phyloP scores from a whole-genome alignment of 805 yeast species.

The Sugiyamaella smithiae region DNA sequence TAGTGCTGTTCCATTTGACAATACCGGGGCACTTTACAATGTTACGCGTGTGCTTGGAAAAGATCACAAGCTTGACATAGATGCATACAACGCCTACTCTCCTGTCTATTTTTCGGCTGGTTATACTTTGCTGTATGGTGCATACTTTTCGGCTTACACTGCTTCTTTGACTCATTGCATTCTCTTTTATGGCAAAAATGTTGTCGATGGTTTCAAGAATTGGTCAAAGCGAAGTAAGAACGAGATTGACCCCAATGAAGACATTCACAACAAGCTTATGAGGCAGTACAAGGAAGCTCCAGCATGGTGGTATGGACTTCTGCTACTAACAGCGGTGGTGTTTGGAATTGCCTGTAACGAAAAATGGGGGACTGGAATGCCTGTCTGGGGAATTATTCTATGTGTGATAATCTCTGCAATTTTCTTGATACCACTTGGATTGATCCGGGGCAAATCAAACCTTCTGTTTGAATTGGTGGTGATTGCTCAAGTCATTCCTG shows the following conservation, averaged over 20 bases:
- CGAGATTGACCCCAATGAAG: slow-evolving; percentile 43
- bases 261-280: slow-evolving; percentile 40
- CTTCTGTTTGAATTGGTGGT: slow-evolving; percentile 57
- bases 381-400: slow-evolving; percentile 61
- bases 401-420: slow-evolving; percentile 51
- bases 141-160: slow-evolving; percentile 52
- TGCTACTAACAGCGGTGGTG: slow-evolving; percentile 43
- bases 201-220: slow-evolving; percentile 25
- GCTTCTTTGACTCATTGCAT: slow-evolving; percentile 46
- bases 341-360: slow-evolving; percentile 44
- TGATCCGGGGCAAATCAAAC: slow-evolving; percentile 60
- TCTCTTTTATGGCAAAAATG: slow-evolving; percentile 11
- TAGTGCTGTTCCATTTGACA: slow-evolving; percentile 50
- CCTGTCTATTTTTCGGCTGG: slow-evolving; percentile 61
- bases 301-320: slow-evolving; percentile 63
- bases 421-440: slow-evolving; percentile 60
- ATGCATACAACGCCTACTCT: slow-evolving; percentile 47
- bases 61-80: slow-evolving; percentile 40
- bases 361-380: slow-evolving; percentile 47
- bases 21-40: slow-evolving; percentile 49
- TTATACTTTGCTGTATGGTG: slow-evolving; percentile 50
- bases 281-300: slow-evolving; percentile 64
- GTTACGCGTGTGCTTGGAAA: slow-evolving; percentile 44
- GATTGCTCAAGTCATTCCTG: slow-evolving; percentile 60
- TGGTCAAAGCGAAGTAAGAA: slow-evolving; percentile 6